Percentiles rank a stretch among this genome's conserved stretches.
Conservation (phyloP, 768 basidiomycete genomes). For the Lentinula lateritia region DNA sequence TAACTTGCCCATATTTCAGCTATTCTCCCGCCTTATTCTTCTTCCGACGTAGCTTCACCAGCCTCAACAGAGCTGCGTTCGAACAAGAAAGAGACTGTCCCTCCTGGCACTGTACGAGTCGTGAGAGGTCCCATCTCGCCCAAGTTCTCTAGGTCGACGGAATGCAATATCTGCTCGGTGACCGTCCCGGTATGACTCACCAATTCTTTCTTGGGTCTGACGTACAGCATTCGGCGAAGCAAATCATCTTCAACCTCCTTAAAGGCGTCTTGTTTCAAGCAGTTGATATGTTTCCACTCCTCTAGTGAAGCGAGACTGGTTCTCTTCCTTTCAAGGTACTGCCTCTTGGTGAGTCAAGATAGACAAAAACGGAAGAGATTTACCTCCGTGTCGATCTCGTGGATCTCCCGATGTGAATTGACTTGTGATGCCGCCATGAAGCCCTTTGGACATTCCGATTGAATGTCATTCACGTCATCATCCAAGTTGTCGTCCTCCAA, state of each 20-base stretch:
- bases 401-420: slow-evolving; percentile 27
- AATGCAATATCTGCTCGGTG: slow-evolving; percentile 26
- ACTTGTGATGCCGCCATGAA: slow-evolving; percentile 68
- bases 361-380: not conserved
- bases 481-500: slow-evolving; percentile 19
- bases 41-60: not conserved
- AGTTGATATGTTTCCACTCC: slow-evolving; percentile 85
- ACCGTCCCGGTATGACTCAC: not conserved
- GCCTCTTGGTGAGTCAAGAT: not conserved
- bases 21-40: not conserved
- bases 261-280: slow-evolving; percentile 39
- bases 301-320: slow-evolving; percentile 64
- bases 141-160: slow-evolving; percentile 45
- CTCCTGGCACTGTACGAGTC: slow-evolving; percentile 47
- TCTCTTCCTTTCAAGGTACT: slow-evolving; percentile 64
- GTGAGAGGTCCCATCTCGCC: slow-evolving; percentile 25
- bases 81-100: slow-evolving; percentile 73
- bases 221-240: slow-evolving; percentile 45
- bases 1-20: not conserved
- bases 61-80: slow-evolving; percentile 38
- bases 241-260: slow-evolving; percentile 61
- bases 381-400: slow-evolving; percentile 52
- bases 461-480: slow-evolving; percentile 15
- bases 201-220: not conserved
- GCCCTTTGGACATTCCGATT: slow-evolving; percentile 30